Evolutionary conservation across 257 asterid genomes (phyloP), one percentile per base, ranked within the genome.

Genomic region (Solanum bulbocastanum): DNA sequence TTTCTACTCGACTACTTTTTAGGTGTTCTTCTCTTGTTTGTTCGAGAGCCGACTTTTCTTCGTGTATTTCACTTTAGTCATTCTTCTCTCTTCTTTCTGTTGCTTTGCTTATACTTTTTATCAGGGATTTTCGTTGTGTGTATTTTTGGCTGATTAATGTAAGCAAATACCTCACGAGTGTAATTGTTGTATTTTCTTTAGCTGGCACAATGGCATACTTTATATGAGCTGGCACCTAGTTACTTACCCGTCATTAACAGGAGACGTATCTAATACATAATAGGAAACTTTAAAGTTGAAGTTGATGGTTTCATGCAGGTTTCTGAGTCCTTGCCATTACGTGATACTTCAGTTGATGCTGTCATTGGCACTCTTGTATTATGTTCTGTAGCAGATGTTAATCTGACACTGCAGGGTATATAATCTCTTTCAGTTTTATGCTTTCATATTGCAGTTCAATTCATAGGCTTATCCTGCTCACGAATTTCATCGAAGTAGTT

Each of bases 291-390:
- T 25, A 25, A 49, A 87, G 82, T n/a, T 3, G 60, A 82, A 20
- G 5, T 39, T 18, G 56, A 60, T 88, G 49, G 46, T 68, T 23
- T 87, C 60, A 60, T 84, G 89, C 91, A 96, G 99, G 99, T 96
- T 33, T 96, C 92, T 6, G 99, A 96, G 92, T 95, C 95, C 78
- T 89, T 96, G 91, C 99, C 99, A 16, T 42, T 95, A 71, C 44
- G 73, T 39, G 98, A 95, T 94, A 94, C 96, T 89, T 94, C 98
- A 40, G 94, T 96, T 27, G 99, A 95, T 91, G 98, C 96, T 86
- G 97, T 96, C 69, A 89, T 96, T 66, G 98, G 98, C 87, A 94
- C 98, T 1, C 99, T 96, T 83, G 97, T 96, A 58, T 89, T 96
- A 25, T 96, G 99, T 88, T 96, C 99, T n/a, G 99, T 96, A 37